These are phyloP conservation scores for Penicillium sp. DNA, from an alignment of 2,329 filamentous ascomycete genomes.

Conservation along the genomic window DNA sequence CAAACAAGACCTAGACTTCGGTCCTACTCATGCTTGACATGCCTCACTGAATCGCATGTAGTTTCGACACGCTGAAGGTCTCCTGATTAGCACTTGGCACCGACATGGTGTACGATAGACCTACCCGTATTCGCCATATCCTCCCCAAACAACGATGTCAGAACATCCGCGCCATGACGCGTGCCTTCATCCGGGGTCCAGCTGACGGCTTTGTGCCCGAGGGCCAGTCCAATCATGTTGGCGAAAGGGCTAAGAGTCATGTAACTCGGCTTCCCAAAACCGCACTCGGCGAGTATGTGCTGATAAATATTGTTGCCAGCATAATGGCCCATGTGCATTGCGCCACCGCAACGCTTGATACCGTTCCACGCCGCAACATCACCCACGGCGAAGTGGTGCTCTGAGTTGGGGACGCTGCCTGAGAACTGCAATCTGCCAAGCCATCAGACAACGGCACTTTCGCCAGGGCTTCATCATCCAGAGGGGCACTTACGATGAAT, in stretches of 20 bases:
- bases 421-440: conserved; percentile 54
- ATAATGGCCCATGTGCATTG: conserved; percentile 70
- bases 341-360: conserved; percentile 74
- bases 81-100: conserved; percentile 1
- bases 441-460: neutral
- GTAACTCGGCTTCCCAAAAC: conserved; percentile 45
- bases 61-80: conserved; percentile 53
- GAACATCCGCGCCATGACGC: conserved; percentile 60
- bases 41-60: conserved; percentile 50
- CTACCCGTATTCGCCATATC: conserved; percentile 65
- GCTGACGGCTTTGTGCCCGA: conserved; percentile 67
- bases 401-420: conserved; percentile 54
- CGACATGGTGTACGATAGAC: conserved; percentile 28
- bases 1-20: neutral
- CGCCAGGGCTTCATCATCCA: neutral
- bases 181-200: conserved; percentile 60
- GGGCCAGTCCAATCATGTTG: conserved; percentile 67
- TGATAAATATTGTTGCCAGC: conserved; percentile 67
- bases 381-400: conserved; percentile 65
- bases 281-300: conserved; percentile 51
- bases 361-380: conserved; percentile 71
- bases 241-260: conserved; percentile 54
- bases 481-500: conserved; percentile 40
- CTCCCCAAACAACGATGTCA: conserved; percentile 63
- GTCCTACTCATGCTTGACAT: conserved; percentile 14